Percentiles rank a stretch among this genome's conserved stretches.
Conservation (phyloP, 1,284 basidiomycete genomes). For the Ustilago bromivora region DNA sequence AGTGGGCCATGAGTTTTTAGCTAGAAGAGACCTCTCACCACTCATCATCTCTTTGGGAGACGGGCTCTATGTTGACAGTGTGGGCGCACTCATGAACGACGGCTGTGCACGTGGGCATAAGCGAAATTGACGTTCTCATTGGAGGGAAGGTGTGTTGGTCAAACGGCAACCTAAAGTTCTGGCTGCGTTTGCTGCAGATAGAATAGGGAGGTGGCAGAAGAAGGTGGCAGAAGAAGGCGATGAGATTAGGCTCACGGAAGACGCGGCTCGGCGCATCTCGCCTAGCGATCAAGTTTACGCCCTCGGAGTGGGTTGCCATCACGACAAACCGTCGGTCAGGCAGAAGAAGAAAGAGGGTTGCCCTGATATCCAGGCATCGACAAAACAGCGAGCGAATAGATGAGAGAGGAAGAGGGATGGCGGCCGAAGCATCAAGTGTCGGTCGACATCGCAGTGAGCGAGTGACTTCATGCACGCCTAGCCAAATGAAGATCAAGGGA, state of each 20-base stretch:
- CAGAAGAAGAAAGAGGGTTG: neutral
- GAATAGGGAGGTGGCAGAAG: too few relatives aligned
- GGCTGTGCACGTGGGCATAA: neutral
- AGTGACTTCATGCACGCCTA: neutral
- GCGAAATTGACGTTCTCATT: neutral
- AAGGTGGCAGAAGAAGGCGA: neutral
- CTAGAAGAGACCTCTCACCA: neutral
- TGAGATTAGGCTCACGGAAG: constrained; percentile 12
- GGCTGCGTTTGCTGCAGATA: too few relatives aligned
- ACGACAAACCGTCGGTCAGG: neutral
- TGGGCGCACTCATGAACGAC: neutral
- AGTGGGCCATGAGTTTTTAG: too few relatives aligned
- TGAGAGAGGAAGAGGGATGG: neutral
- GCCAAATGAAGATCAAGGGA: neutral
- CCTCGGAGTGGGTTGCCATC: neutral
- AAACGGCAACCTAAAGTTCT: neutral
- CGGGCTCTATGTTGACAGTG: neutral
- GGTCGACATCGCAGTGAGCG: constrained; percentile 3
- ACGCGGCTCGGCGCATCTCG: constrained; percentile 11
- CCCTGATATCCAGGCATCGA: neutral
- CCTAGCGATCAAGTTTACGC: neutral
- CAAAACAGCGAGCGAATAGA: neutral
- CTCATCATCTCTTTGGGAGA: neutral
- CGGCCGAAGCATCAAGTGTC: neutral
- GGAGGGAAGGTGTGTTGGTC: neutral